Base-by-base conservation (phyloP, 139 green algal genomes). In the Coccomyxa sp. region DNA sequence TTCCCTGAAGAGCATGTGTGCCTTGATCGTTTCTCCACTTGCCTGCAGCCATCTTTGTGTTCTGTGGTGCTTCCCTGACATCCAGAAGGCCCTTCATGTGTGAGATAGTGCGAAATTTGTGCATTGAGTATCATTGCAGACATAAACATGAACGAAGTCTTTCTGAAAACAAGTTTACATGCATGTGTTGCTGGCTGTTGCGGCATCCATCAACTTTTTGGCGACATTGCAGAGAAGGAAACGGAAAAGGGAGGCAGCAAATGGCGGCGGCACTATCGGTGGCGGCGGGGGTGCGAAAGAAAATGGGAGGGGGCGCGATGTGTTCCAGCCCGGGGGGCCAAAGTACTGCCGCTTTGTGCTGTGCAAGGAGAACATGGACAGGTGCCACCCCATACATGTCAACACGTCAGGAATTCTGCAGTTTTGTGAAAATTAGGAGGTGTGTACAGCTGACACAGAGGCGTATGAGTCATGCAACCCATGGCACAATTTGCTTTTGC, bases 291-390 rank as follows among this genome's bases (percentile, higher is more conserved):
- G 27, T 18, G 59, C 28, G 28, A 28, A 18, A 25, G 57, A 30
- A 58, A 58, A 58, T 25, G 75, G 27, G n/a, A 76, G 71, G 27
- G 57, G 58, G 12, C 94, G 91, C 91, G 80, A 83, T 10, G 91
- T 89, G 7, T 51, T 51, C 38, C 38, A 51, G 38, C 38, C 38
- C 3, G 38, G 38, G n/a, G 92, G 89, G 16, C 81, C 80, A 0
- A 80, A 80, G 30, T 79, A 83, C 60, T 95, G 92, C 79, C 14
- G 86, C 79, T 98, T 98, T 84, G 87, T 93, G 66, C 85, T 98
- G 66, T 93, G 91, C 85, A 98, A 98, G 84, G 92, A 96, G 51
- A 98, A 98, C 90, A 94, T 93, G 86, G 95, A 98, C 77, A 95
- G 90, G 0, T 85, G 89, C 77, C 82, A 84, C 14, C 88, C 88